Evolutionary conservation across 495 filamentous ascomycete species (phyloP).

Genomic region (Darksidea phi): DNA sequence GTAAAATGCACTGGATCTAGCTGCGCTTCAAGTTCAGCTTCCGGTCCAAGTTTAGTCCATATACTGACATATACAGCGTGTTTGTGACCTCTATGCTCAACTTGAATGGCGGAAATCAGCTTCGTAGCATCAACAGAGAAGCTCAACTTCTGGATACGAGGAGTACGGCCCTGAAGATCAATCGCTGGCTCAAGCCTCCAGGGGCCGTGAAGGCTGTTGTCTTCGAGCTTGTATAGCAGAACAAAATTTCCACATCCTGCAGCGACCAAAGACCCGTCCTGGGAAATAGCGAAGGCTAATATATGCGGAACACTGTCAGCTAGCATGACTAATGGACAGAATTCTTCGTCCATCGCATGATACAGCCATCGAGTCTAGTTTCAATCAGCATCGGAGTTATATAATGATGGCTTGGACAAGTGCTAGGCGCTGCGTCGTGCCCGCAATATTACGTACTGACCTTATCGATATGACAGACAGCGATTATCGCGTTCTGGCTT

Average conservation of each 20-base stretch:
- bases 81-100: neutral
- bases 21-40: neutral
- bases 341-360: neutral
- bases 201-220: neutral
- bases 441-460: neutral
- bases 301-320: neutral
- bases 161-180: neutral
- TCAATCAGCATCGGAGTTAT: too few species aligned
- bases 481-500: neutral
- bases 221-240: neutral
- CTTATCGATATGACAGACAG: conserved; percentile 7
- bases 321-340: neutral
- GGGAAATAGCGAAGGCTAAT: neutral
- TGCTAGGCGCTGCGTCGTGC: too few species aligned
- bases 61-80: conserved; percentile 4
- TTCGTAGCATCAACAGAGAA: conserved; percentile 7
- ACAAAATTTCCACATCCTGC: conserved; percentile 4
- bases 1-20: neutral
- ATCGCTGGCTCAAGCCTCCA: neutral
- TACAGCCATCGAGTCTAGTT: conserved; percentile 9
- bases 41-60: neutral
- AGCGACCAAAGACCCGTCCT: neutral
- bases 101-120: conserved; percentile 9
- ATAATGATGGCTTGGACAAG: too few species aligned
- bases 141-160: conserved; percentile 9